Evolutionary conservation across 2,329 filamentous ascomycete species (phyloP).

Genomic region (Penicillium sp.): DNA sequence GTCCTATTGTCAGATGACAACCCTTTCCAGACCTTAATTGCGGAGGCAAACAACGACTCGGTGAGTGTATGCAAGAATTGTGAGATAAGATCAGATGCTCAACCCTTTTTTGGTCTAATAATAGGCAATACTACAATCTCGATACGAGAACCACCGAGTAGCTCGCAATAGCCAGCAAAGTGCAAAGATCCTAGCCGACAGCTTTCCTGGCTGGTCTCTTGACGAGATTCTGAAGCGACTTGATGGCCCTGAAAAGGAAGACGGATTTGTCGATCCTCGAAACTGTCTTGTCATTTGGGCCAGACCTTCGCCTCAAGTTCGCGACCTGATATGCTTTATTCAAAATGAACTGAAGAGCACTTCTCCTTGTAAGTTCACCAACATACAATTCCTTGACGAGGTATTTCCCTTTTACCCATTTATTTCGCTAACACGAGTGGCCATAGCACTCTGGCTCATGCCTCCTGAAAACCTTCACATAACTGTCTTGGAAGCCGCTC

Average conservation of each 20-base stretch:
- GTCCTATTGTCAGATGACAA: constrained; percentile 17
- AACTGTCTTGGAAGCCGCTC: constrained; percentile 78
- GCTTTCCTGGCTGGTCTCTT: constrained; percentile 67
- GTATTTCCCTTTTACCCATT: background rate
- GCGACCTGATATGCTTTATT: constrained; percentile 62
- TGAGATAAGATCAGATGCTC: background rate
- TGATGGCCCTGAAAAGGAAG: constrained; percentile 61
- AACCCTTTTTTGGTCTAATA: background rate
- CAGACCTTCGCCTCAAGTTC: constrained; percentile 67
- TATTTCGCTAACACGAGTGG: background rate
- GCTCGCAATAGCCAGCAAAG: constrained; percentile 74
- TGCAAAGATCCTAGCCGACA: constrained; percentile 62
- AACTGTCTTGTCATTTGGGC: constrained; percentile 87
- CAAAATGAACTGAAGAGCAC: constrained; percentile 63
- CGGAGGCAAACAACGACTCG: constrained; percentile 12
- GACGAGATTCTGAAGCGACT: constrained; percentile 72
- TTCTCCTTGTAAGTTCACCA: constrained; percentile 63
- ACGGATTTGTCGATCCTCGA: constrained; percentile 68
- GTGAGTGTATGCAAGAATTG: constrained; percentile 3
- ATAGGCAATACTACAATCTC: constrained; percentile 58
- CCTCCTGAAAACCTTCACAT: constrained; percentile 74
- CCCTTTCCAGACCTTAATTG: constrained; percentile 18
- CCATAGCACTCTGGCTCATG: constrained; percentile 77
- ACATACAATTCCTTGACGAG: background rate
- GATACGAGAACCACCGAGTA: constrained; percentile 69